Evolutionary conservation across 306 rosid species (phyloP).

Genomic region (Gillenia trifoliata): DNA sequence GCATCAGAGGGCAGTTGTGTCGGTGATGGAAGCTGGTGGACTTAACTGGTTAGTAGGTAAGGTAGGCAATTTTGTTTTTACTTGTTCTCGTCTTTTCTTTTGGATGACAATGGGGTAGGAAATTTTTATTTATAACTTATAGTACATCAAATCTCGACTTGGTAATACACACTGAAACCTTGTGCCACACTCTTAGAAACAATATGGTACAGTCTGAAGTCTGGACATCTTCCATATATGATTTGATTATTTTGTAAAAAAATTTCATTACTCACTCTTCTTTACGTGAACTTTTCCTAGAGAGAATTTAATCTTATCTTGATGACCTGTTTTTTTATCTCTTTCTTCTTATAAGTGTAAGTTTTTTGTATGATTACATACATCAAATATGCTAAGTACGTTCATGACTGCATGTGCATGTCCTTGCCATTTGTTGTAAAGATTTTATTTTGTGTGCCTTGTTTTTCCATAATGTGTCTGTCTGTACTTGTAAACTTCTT

Average conservation of each 20-base stretch:
- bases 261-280: not conserved
- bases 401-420: not conserved
- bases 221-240: not conserved
- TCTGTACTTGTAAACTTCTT: not conserved
- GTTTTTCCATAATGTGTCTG: not conserved
- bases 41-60: slow-evolving; percentile 99
- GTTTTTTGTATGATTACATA: not conserved
- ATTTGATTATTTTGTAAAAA: not conserved
- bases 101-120: not conserved
- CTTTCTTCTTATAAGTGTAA: not conserved
- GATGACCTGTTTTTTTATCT: not conserved
- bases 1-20: slow-evolving; percentile 91
- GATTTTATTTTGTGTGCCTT: not conserved
- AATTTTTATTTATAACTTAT: not conserved
- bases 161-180: not conserved
- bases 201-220: not conserved
- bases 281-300: not conserved
- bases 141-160: not conserved
- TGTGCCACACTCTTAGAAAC: not conserved
- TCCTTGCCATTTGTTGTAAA: not conserved
- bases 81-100: not conserved
- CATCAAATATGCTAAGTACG: not conserved
- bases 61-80: slow-evolving; percentile 62
- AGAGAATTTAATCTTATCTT: not conserved
- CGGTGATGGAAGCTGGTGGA: slow-evolving; percentile 99